Conservation (phyloP, 148 eudicot species). For the Salicornia ramosissima region DNA sequence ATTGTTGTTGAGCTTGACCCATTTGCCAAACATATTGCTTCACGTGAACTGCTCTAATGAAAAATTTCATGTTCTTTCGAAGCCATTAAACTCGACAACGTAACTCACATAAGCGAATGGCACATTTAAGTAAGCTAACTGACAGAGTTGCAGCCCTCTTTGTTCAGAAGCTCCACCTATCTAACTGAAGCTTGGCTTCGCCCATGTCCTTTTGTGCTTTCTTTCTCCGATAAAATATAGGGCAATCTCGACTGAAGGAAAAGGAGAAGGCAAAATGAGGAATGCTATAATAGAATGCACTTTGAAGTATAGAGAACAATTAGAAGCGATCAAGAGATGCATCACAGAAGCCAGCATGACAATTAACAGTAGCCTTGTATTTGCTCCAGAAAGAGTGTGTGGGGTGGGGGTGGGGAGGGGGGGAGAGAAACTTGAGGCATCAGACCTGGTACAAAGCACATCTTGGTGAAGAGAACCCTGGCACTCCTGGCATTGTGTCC, state of each 20-base stretch:
- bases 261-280: conserved; percentile 1
- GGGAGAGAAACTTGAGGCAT: not conserved
- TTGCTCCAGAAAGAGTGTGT: no score
- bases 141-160: not conserved
- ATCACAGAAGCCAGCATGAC: not conserved
- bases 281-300: not conserved
- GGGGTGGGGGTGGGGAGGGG: not conserved
- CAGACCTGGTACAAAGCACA: conserved; percentile 92
- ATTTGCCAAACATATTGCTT: no score
- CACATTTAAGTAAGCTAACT: not conserved
- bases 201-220: conserved; percentile 99
- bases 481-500: conserved; percentile 99
- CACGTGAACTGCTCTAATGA: not conserved
- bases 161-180: conserved; percentile 76
- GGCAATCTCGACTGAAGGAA: conserved; percentile 85
- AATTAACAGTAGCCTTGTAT: no score
- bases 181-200: conserved; percentile 86
- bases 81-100: not conserved
- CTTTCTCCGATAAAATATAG: conserved; percentile 97
- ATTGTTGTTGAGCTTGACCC: not conserved
- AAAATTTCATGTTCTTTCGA: not conserved
- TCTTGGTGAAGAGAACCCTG: conserved; percentile 99
- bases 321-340: conserved; percentile 6
- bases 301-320: not conserved
- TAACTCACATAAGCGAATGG: not conserved